Base-by-base conservation (phyloP, 139 green algal genomes). In the Auxenochlorella pyrenoidosa region DNA sequence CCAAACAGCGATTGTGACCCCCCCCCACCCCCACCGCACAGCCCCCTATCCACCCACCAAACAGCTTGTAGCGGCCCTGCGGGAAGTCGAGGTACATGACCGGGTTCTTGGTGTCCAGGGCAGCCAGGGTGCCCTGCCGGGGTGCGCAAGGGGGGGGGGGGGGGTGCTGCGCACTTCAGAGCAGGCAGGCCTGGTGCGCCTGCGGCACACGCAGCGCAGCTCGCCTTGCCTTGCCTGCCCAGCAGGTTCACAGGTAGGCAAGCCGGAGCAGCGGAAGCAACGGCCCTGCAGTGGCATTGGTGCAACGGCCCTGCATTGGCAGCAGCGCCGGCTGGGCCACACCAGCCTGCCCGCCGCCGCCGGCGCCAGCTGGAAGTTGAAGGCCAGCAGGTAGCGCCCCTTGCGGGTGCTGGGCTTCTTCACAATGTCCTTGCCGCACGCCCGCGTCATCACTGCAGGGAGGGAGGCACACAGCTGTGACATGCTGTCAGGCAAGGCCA, bases 81-180 rank as follows among this genome's bases (percentile, higher is more conserved):
- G 94, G 94, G 86, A 98, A 98, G 80, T 98, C 93, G 16, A 99
- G 83, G 90, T 98, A 98, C 91, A 98, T 87, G 58, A 98, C 91
- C 1, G 96, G 96, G 83, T 96, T 96, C 59, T 91, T 90, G 36
- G 82, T 93, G 93, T 99, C 95, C 79, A 99, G 94, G 30, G 94
- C 60, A 0, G 93, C 85, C 41, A 99, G 91, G 15, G 90, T 94
- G 38, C 96, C 95, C 94, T 96, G 90, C 54, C 83, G 22, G 21
- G 12, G 47, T 22, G 51, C 3, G n/a, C 34, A 47, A 12, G 44
- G 44, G 4, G 75, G 43, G 44, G 4, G 75, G 43, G 44, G 44
- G 43, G 75, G 75, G 44, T 15, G 75, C 6, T n/a, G 44, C 0
- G 72, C 28, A 47, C 40, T 34, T 4, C 22, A 2, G 13, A n/a